phyloP scores from a whole-genome alignment of 2,329 filamentous ascomycete species.

The Ceratocystis variospora region DNA sequence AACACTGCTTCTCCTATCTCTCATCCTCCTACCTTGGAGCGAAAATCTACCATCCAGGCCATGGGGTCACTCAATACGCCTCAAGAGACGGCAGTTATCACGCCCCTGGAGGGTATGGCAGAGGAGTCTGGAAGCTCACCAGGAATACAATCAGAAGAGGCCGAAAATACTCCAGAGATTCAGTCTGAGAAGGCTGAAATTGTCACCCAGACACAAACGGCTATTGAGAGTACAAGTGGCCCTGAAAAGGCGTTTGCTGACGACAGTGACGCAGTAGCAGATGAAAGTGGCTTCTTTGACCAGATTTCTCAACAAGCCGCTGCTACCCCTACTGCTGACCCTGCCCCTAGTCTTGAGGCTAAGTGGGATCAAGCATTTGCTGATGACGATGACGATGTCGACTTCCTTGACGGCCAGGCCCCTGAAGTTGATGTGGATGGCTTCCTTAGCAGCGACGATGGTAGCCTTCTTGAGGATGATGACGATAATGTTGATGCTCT shows the following conservation, averaged over 20 bases:
- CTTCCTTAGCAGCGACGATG: slow-evolving; percentile 70
- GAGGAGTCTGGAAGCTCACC: slow-evolving; percentile 23
- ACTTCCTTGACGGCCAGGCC: slow-evolving; percentile 39
- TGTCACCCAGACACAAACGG: too few species aligned
- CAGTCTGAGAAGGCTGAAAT: too few species aligned
- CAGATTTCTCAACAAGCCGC: slow-evolving; percentile 12
- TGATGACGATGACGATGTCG: slow-evolving; percentile 58
- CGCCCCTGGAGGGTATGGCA: slow-evolving; percentile 22
- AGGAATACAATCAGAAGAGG: slow-evolving; percentile 4
- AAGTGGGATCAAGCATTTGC: slow-evolving; percentile 74
- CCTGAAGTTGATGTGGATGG: slow-evolving; percentile 45
- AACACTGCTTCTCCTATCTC: slow-evolving; percentile 1
- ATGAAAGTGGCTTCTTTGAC: slow-evolving; percentile 11
- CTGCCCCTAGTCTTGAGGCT: slow-evolving; percentile 50
- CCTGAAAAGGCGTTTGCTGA: slow-evolving; percentile 1
- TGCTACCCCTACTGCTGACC: slow-evolving; percentile 26
- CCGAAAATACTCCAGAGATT: too few species aligned
- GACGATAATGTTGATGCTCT: slow-evolving; percentile 26
- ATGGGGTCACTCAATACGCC: slow-evolving; percentile 35
- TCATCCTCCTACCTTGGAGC: slow-evolving; percentile 34
- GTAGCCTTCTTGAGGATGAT: slow-evolving; percentile 62
- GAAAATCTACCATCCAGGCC: slow-evolving; percentile 58
- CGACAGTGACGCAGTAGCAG: neutral
- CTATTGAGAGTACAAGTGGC: too few species aligned
- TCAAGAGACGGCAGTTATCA: neutral